These are phyloP conservation scores for Lycium barbarum DNA, from an alignment of 257 asterid species.

Conservation along the genomic window DNA sequence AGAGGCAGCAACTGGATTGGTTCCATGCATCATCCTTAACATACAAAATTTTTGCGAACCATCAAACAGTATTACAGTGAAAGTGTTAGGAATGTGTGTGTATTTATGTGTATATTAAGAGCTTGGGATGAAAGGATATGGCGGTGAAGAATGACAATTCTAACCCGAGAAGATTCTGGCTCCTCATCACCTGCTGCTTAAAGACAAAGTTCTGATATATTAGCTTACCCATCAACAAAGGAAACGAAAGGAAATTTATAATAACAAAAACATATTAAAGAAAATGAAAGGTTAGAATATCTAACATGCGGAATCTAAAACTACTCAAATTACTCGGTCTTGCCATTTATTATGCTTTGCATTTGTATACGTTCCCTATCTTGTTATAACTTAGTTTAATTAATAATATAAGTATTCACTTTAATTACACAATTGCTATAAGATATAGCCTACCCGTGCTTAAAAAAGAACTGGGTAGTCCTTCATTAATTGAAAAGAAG, in stretches of 20 bases:
- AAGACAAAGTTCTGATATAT: neutral
- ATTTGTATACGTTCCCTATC: neutral
- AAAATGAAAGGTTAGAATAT: neutral
- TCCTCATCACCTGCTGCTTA: slow-evolving; percentile 37
- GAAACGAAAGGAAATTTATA: neutral
- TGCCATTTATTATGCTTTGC: neutral
- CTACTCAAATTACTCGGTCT: neutral
- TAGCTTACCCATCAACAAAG: neutral
- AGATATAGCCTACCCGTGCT: neutral
- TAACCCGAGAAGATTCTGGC: slow-evolving; percentile 31
- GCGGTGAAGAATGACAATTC: neutral
- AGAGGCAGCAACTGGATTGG: neutral
- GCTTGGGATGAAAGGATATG: no score
- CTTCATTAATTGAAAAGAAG: neutral
- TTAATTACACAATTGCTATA: no score
- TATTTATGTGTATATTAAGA: neutral
- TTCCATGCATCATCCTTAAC: slow-evolving; percentile 23
- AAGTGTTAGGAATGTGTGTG: neutral
- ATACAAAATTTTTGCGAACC: neutral
- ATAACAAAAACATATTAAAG: neutral
- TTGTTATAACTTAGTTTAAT: neutral
- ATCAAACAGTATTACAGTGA: neutral
- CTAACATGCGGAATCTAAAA: neutral
- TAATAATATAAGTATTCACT: neutral
- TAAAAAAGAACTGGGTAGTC: neutral